Evolutionary conservation across 192 early-diverging fungal genomes (phyloP).

Genomic region (Gaertneriomyces semiglobifer): DNA sequence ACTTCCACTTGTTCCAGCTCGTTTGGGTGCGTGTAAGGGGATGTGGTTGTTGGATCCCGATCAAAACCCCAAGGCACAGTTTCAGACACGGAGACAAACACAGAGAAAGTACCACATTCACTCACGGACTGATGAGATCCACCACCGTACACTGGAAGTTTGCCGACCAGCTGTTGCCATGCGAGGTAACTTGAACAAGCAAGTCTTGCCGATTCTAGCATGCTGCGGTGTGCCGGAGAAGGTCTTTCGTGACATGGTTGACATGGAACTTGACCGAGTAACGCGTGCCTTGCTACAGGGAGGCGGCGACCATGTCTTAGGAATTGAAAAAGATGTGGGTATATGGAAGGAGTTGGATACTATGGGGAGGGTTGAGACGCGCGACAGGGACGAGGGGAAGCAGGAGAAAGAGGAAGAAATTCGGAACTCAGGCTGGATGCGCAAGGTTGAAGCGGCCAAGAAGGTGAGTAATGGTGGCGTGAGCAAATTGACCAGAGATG

Average conservation of each 20-base stretch:
- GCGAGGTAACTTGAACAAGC: constrained; percentile 14
- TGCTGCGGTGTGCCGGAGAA: not conserved
- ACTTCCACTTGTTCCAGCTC: not conserved
- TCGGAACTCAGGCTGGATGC: not conserved
- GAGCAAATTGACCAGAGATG: not conserved
- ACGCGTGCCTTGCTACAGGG: not conserved
- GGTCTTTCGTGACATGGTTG: constrained; percentile 6
- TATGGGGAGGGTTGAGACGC: not conserved
- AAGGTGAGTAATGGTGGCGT: not conserved
- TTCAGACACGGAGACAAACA: not conserved
- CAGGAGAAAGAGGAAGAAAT: not conserved
- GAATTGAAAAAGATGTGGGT: not conserved
- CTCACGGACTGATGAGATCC: not conserved
- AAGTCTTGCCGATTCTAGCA: constrained; percentile 12
- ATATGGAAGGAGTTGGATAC: not conserved
- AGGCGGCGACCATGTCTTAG: not conserved
- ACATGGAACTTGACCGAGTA: not conserved
- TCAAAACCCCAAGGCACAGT: not conserved
- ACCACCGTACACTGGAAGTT: constrained; percentile 2
- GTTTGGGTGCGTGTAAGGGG: constrained; percentile 14
- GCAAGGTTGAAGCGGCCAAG: not conserved
- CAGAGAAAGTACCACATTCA: not conserved
- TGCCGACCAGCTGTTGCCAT: not conserved
- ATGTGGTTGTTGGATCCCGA: constrained; percentile 12
- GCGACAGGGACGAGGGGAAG: not conserved